Percentiles rank a stretch among this genome's conserved stretches.
Evolutionary conservation across 768 basidiomycete species (phyloP).

Genomic region (Postia placenta): DNA sequence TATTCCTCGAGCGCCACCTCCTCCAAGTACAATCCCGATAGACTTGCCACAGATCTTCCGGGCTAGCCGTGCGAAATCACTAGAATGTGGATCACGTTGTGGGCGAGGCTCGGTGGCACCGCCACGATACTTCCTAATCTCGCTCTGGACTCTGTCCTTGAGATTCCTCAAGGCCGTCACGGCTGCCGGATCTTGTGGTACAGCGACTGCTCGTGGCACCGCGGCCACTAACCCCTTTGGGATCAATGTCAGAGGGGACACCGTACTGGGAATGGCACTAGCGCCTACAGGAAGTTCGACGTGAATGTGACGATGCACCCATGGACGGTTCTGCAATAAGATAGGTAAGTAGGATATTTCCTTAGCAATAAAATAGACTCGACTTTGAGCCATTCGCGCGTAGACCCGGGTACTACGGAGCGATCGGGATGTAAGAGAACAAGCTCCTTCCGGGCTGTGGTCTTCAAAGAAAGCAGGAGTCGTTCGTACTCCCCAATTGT

Average conservation of each 20-base stretch:
- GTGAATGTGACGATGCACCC: constrained; percentile 95
- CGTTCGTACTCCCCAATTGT: constrained; percentile 92
- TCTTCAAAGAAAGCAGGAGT: constrained; percentile 89
- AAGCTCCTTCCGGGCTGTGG: constrained; percentile 96
- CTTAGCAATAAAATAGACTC: constrained; percentile 4
- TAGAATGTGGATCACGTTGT: constrained; percentile 74
- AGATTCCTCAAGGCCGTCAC: constrained; percentile 85
- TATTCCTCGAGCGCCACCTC: constrained; percentile 93
- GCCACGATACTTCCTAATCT: constrained; percentile 83
- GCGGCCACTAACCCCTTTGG: constrained; percentile 76
- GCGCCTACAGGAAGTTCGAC: constrained; percentile 80
- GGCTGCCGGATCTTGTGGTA: constrained; percentile 80
- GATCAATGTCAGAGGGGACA: too few species aligned
- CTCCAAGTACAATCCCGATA: constrained; percentile 91
- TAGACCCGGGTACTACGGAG: constrained; percentile 83
- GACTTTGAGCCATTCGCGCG: constrained; percentile 93
- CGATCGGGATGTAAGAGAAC: constrained; percentile 91
- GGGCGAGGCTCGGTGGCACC: constrained; percentile 53
- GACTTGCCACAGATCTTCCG: constrained; percentile 88
- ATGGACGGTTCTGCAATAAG: constrained; percentile 71
- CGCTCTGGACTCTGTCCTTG: constrained; percentile 87
- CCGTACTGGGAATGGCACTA: neutral
- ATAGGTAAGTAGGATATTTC: neutral
- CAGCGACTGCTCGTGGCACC: constrained; percentile 46
- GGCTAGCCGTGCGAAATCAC: constrained; percentile 90